Conservation (phyloP, 2,329 filamentous ascomycete genomes). For the Colletotrichum lupini region DNA sequence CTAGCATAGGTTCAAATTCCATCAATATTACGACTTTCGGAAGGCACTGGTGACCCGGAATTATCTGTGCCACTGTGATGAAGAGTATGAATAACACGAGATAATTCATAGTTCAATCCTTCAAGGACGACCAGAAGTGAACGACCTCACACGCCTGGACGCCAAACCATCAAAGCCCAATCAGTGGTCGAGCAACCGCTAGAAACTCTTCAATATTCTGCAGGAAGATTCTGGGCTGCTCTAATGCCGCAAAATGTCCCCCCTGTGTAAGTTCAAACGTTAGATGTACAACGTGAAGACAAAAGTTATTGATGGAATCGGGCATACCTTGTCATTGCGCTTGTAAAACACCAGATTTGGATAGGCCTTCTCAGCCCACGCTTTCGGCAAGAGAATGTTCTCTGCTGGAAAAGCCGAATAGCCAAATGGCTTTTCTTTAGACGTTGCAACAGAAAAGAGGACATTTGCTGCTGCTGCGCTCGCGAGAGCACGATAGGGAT, state of each 20-base stretch:
- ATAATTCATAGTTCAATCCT: no score
- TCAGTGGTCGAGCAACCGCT: no score
- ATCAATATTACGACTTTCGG: no score
- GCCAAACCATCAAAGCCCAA: no score
- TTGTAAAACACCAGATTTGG: conserved; percentile 31
- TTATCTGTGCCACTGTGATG: no score
- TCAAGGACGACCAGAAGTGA: no score
- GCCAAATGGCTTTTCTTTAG: conserved; percentile 55
- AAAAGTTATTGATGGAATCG: not conserved
- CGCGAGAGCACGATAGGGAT: conserved; percentile 37
- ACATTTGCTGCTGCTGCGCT: not conserved
- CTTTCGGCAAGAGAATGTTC: conserved; percentile 48
- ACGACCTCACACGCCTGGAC: no score
- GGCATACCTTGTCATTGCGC: not conserved
- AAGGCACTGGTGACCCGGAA: no score
- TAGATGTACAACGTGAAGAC: no score
- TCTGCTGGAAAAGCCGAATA: conserved; percentile 57
- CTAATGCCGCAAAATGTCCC: conserved; percentile 9
- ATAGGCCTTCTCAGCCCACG: conserved; percentile 42
- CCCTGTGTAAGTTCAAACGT: not conserved
- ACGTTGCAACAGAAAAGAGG: conserved; percentile 40
- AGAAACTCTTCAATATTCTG: not conserved
- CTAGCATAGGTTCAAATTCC: no score
- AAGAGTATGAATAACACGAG: no score
- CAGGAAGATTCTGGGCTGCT: conserved; percentile 20